Evolutionary conservation across 208 protist species (phyloP).

Genomic region (Wallacemonas sp.): DNA sequence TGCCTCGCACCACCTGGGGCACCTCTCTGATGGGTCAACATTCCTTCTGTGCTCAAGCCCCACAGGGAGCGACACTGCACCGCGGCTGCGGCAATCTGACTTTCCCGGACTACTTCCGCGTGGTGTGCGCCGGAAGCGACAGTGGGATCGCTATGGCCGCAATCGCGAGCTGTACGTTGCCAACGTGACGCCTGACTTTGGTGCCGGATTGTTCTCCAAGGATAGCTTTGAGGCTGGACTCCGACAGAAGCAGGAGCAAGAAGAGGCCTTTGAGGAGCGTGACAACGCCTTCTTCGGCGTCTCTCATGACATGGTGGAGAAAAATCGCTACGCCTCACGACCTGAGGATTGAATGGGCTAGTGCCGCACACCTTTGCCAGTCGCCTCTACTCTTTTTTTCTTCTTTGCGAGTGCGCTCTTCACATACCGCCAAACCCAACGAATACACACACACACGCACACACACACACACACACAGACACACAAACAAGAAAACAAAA

Average conservation of each 20-base stretch:
- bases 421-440: too few species aligned
- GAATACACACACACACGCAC: too few species aligned
- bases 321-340: conserved; percentile 38
- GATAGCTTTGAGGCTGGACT: conserved; percentile 36
- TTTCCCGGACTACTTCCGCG: conserved; percentile 43
- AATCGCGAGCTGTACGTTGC: conserved; percentile 25
- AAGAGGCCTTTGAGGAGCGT: conserved; percentile 30
- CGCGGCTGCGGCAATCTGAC: conserved; percentile 12
- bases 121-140: conserved; percentile 27
- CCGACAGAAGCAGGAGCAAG: conserved; percentile 27
- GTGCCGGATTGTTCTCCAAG: conserved; percentile 39
- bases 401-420: too few species aligned
- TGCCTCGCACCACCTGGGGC: background rate
- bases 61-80: background rate
- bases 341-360: conserved; percentile 50
- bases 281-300: conserved; percentile 67
- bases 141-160: conserved; percentile 58
- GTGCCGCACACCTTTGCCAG: background rate
- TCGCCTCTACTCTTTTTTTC: background rate
- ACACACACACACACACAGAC: too few species aligned
- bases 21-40: background rate
- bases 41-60: conserved; percentile 32
- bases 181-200: conserved; percentile 55
- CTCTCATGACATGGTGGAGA: conserved; percentile 69
- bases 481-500: too few species aligned